Evolutionary conservation across 768 basidiomycete genomes (phyloP), one percentile per base, ranked within the genome.

Genomic region (Boletellus ananas): DNA sequence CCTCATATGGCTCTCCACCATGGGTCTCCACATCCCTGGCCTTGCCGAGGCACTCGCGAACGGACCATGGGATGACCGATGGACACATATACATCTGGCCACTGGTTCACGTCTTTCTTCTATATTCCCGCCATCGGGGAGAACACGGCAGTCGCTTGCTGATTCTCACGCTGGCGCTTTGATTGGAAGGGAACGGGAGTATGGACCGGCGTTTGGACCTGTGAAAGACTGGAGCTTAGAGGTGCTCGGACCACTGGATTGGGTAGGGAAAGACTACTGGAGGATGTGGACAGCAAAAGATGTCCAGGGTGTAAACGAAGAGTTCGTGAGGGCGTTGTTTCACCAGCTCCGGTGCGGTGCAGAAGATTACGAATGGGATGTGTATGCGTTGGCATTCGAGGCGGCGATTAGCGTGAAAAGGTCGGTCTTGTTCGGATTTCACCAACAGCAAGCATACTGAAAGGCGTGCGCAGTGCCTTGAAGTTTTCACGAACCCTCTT

Each of bases 1-100:
- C 4, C 61, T 82, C 38, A 76, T 79, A 20, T 91, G 85, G 85
- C 70, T 93, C 11, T 81, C 83, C 7, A 71, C 85, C 59, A 66
- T 84, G 34, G 88, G 90, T 18, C 75, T 91, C 25, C 78, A 84
- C 58, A 70, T 89, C 25, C 89, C 90, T 36, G 87, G 85, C 1
- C 76, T 90, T 58, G 60, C 73, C 21, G 56, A 67, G 18, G 73
- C 73, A 3, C 57, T 81, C 39, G 69, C 72, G 2, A 53, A 54
- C 29, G 63, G 69, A 31, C 72, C 76, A 47, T 77, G 77, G 74
- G 86, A 90, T 65, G 88, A 90, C 60, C 74, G 83, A 47, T 91
- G 87, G 87, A 74, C 72, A 48, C 62, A 69, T 57, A 71, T 69
- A 14, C 70, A 79, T 56, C 65, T 89, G 13, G 67, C 68, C 16